Base-by-base conservation (phyloP, 1,139 yeast species). In the Hemisphaericaspora subhashii region DNA sequence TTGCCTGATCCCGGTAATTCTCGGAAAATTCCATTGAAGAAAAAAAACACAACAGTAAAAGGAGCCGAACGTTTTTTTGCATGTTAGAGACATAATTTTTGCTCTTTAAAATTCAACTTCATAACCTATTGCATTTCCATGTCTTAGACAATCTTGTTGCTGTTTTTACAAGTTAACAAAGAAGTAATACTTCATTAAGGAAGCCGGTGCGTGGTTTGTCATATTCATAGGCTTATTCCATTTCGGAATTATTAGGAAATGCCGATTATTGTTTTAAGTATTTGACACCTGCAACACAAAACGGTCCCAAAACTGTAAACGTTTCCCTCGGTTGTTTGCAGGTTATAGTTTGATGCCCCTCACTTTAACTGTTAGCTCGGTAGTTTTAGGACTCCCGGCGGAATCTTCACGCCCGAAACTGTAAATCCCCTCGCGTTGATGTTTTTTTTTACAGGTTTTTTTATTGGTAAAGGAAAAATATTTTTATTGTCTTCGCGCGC, bases 331-430 rank as follows among this genome's bases (percentile, higher is more conserved):
- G 15, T 5, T 13, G 23, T 29, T 29, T 29, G 20, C 32, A 29
- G 10, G 18, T 29, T 29, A 15, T 8, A n/a, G n/a, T n/a, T n/a
- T n/a, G n/a, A n/a, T 29, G 32, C 32, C 32, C 32, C 32, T 29
- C 32, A 29, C 20, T 17, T 26, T 2, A 7, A 13, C 11, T 11
- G 17, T 26, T 11, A 13, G 29, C 10, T 12, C 17, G 16, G 29
- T 13, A 26, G 10, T 13, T 5, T 6, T 18, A 23, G 10, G 11
- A n/a, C 7, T 24, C 32, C 32, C 32, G 32, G 32, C 32, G 32
- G 32, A 17, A 29, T 29, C 32, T 29, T 9, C 22, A 29, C 32
- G 23, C 23, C 32, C 32, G 32, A 29, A 29, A 29, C 23, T 29
- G 32, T 18, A 29, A 29, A 17, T 2, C 32, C 14, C 23, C 27